Evolutionary conservation across 768 basidiomycete species (phyloP).

Genomic region (Dentipellis fragilis): DNA sequence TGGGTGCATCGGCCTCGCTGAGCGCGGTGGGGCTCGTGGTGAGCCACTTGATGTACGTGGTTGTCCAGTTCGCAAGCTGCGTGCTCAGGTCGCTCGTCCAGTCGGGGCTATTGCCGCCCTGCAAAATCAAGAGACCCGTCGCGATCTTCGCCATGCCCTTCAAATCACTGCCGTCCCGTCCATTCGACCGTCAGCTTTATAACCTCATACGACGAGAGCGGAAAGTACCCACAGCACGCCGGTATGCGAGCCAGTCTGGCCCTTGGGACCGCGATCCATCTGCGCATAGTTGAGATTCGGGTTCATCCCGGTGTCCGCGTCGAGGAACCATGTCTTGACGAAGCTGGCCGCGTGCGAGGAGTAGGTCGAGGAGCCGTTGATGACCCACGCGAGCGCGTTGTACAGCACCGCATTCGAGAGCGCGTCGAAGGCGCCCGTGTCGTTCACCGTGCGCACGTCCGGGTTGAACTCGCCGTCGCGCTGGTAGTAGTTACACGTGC

Average conservation of each 20-base stretch:
- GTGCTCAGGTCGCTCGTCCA: slow-evolving; percentile 20
- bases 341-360: slow-evolving; percentile 14
- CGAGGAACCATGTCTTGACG: slow-evolving; percentile 24
- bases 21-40: slow-evolving; percentile 14
- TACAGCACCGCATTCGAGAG: slow-evolving; percentile 22
- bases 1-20: slow-evolving; percentile 13
- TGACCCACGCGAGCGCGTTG: slow-evolving; percentile 22
- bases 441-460: slow-evolving; percentile 19
- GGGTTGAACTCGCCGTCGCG: slow-evolving; percentile 25
- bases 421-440: slow-evolving; percentile 18
- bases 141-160: slow-evolving; percentile 21
- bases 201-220: background rate
- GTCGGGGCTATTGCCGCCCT: slow-evolving; percentile 14
- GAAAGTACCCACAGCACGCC: slow-evolving; percentile 7
- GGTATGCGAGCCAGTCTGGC: background rate
- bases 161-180: slow-evolving; percentile 12
- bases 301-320: slow-evolving; percentile 22
- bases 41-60: slow-evolving; percentile 22
- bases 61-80: slow-evolving; percentile 19
- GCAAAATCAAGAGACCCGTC: slow-evolving; percentile 19
- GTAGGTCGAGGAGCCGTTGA: slow-evolving; percentile 20
- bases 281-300: slow-evolving; percentile 17
- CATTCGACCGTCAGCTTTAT: background rate
- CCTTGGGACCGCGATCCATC: slow-evolving; percentile 10
- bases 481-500: slow-evolving; percentile 19